Conservation (phyloP, 129 eudicot genomes). For the Scalesia atractyloides region DNA sequence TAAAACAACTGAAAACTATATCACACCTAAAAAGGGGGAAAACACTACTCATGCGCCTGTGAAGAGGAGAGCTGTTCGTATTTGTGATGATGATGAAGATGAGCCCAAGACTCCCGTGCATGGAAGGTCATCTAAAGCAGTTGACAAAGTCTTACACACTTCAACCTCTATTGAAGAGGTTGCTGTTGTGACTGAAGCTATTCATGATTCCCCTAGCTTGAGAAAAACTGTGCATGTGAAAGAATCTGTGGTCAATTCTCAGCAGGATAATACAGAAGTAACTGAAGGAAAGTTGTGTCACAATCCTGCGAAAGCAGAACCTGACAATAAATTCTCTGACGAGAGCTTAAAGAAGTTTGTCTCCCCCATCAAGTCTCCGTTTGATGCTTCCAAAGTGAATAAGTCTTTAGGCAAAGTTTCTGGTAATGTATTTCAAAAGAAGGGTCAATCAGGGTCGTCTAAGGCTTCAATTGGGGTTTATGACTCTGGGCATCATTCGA, state of each 20-base stretch:
- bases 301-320: constrained; percentile 44
- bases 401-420: constrained; percentile 46
- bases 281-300: constrained; percentile 27
- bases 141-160: constrained; percentile 31
- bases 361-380: constrained; percentile 65
- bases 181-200: constrained; percentile 30
- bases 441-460: constrained; percentile 42
- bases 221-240: constrained; percentile 39
- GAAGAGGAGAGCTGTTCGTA: constrained; percentile 84
- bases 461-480: constrained; percentile 34
- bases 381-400: constrained; percentile 33
- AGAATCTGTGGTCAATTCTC: constrained; percentile 40
- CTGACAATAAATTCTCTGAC: constrained; percentile 40
- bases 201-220: constrained; percentile 32
- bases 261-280: constrained; percentile 31
- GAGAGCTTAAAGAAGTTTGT: constrained; percentile 32
- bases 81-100: constrained; percentile 70
- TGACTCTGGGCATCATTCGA: constrained; percentile 39
- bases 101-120: constrained; percentile 90
- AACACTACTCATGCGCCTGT: constrained; percentile 33
- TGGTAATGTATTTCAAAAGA: constrained; percentile 41
- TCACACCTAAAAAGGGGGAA: constrained; percentile 35
- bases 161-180: constrained; percentile 36
- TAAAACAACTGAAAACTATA: constrained; percentile 36
- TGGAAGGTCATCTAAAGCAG: constrained; percentile 53